phyloP scores from a whole-genome alignment of 2,329 filamentous ascomycete species.

The Alternaria burnsii region DNA sequence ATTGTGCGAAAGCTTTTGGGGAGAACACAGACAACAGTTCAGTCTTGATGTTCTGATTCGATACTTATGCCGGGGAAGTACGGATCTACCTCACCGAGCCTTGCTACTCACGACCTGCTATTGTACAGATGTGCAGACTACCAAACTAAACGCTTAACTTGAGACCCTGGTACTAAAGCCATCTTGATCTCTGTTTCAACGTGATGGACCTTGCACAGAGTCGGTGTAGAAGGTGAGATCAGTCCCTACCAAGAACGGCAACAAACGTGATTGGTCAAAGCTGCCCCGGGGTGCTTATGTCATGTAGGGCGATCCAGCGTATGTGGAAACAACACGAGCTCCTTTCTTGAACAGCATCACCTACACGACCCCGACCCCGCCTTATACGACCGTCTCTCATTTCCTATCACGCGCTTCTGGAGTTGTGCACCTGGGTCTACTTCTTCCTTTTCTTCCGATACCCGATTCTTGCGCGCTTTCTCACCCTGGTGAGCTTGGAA shows the following conservation, averaged over 20 bases:
- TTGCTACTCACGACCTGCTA: neutral
- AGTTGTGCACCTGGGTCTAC: slow-evolving; percentile 50
- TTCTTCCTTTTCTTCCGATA: slow-evolving; percentile 48
- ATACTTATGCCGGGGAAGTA: neutral
- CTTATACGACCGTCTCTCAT: slow-evolving; percentile 44
- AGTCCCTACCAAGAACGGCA: slow-evolving; percentile 5
- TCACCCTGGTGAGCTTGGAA: slow-evolving; percentile 51
- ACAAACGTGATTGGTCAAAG: slow-evolving; percentile 14
- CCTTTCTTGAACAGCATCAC: slow-evolving; percentile 40
- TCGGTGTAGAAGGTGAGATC: neutral
- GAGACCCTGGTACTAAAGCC: neutral
- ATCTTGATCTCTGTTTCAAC: neutral
- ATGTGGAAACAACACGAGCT: slow-evolving; percentile 37
- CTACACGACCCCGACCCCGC: slow-evolving; percentile 36
- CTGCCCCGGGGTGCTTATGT: slow-evolving; percentile 13
- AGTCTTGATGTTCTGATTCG: neutral
- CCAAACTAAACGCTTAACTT: neutral
- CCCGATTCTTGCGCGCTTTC: slow-evolving; percentile 41
- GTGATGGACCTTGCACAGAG: neutral
- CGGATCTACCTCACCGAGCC: neutral
- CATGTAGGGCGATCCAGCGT: slow-evolving; percentile 25
- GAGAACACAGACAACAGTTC: neutral
- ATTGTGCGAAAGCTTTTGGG: neutral
- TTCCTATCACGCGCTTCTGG: slow-evolving; percentile 50
- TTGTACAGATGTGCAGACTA: neutral